Percentiles rank a stretch among this genome's conserved stretches.
These are phyloP conservation scores for Nakaseomyces kungkrabaensis DNA, from an alignment of 1,139 yeast species.

Conservation along the genomic window DNA sequence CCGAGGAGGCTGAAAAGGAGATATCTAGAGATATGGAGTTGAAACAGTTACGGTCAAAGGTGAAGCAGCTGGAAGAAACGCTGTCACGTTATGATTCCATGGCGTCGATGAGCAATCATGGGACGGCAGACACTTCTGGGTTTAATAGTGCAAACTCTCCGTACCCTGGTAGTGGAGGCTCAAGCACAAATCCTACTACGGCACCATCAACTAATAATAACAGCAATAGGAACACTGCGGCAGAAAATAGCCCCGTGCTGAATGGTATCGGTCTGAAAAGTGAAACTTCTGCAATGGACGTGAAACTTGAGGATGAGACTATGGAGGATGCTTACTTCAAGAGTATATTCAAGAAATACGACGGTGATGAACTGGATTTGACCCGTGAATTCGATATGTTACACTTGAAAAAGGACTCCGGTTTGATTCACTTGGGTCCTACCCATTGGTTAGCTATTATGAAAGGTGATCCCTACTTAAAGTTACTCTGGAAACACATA, in stretches of 20 bases:
- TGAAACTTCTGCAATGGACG: background rate
- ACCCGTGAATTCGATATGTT: constrained; percentile 41
- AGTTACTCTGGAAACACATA: constrained; percentile 43
- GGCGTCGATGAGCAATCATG: background rate
- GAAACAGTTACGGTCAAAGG: constrained; percentile 27
- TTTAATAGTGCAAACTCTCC: background rate
- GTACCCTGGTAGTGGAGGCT: background rate
- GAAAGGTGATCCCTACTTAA: constrained; percentile 42
- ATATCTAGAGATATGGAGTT: constrained; percentile 34
- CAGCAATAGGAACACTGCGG: background rate
- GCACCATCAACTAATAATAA: background rate
- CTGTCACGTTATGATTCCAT: constrained; percentile 19
- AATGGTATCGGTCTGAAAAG: background rate
- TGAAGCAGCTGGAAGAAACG: constrained; percentile 25
- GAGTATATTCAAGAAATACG: constrained; percentile 14
- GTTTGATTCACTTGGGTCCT: constrained; percentile 41
- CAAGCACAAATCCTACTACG: background rate
- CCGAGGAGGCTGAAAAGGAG: constrained; percentile 40
- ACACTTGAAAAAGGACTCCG: constrained; percentile 37
- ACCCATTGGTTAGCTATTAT: constrained; percentile 46
- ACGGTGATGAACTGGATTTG: constrained; percentile 33
- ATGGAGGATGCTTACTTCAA: background rate
- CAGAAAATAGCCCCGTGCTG: background rate
- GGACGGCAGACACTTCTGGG: background rate
- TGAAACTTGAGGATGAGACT: background rate